A percentile compares a stretch with the other conserved stretches of the same genome.
Conservation (phyloP, 164 flowering plant genomes). For the Akebia trifoliata region DNA sequence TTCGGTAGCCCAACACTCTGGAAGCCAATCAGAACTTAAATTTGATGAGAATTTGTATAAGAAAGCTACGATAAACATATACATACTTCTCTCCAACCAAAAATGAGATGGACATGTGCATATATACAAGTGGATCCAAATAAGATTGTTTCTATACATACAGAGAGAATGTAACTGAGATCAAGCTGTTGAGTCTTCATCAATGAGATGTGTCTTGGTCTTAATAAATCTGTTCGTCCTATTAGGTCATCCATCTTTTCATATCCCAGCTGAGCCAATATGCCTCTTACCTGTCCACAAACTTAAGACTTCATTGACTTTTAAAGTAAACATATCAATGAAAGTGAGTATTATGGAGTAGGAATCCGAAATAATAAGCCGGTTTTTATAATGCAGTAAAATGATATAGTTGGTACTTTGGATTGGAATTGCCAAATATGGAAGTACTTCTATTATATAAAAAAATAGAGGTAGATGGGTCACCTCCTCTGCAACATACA, state of each 20-base stretch:
- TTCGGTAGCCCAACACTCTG: constrained; percentile 87
- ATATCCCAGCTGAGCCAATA: constrained; percentile 87
- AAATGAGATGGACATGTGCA: neutral
- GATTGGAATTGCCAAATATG: neutral
- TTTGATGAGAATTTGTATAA: neutral
- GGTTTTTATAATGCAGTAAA: too few relatives aligned
- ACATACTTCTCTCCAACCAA: neutral
- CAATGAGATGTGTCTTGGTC: constrained; percentile 69
- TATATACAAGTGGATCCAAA: neutral
- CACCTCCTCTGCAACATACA: constrained; percentile 99
- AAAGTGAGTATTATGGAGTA: neutral
- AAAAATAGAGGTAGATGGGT: constrained; percentile 13
- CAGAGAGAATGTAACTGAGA: constrained; percentile 76
- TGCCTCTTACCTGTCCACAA: constrained; percentile 77
- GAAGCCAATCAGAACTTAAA: constrained; percentile 6
- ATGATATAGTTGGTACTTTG: too few relatives aligned
- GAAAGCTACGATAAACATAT: neutral
- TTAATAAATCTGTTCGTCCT: constrained; percentile 78
- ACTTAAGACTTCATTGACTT: neutral
- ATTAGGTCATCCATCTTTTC: constrained; percentile 87
- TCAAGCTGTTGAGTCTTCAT: constrained; percentile 96
- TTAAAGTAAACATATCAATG: too few relatives aligned
- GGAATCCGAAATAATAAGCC: constrained; percentile 5
- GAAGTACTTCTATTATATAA: neutral
- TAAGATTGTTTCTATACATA: constrained; percentile 29